Percentiles rank a stretch among this genome's conserved stretches.
Evolutionary conservation across 345 rosid genomes (phyloP).

Genomic region (Trapa incisa): DNA sequence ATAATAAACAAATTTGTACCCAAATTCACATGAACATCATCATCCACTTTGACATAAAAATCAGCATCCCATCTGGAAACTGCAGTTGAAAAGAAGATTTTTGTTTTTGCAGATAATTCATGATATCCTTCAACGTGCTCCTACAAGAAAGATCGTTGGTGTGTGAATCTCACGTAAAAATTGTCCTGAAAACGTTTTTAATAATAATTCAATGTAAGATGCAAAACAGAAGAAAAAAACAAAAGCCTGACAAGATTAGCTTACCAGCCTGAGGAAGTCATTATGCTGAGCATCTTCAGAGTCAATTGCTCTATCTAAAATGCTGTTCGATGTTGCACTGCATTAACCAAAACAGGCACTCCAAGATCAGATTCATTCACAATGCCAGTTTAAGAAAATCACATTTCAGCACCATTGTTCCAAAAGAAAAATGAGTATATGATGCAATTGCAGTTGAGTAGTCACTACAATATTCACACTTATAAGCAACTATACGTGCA

Average conservation of each 20-base stretch:
- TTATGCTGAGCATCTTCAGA: slow-evolving; percentile 89
- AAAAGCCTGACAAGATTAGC: background rate
- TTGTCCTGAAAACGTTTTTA: background rate
- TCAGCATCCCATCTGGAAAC: slow-evolving; percentile 97
- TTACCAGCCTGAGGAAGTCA: slow-evolving; percentile 94
- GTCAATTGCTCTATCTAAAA: slow-evolving; percentile 92
- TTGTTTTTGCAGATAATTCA: slow-evolving; percentile 93
- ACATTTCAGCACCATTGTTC: background rate
- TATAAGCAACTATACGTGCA: background rate
- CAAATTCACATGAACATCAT: slow-evolving; percentile 96
- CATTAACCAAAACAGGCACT: slow-evolving; percentile 10
- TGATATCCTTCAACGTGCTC: slow-evolving; percentile 98
- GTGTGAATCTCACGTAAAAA: background rate
- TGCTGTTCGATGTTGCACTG: slow-evolving; percentile 95
- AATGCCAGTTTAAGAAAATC: background rate
- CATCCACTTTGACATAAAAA: slow-evolving; percentile 89
- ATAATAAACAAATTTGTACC: slow-evolving; percentile 30
- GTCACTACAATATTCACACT: too few species aligned
- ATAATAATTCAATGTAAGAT: background rate
- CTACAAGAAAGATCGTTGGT: slow-evolving; percentile 22
- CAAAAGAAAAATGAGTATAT: background rate
- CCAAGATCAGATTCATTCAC: slow-evolving; percentile 3
- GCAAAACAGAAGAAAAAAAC: background rate
- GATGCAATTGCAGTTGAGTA: background rate
- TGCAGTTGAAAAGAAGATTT: slow-evolving; percentile 77